Base-by-base conservation (phyloP, 176 grass and related monocot genomes). In the Oryza coarctata region DNA sequence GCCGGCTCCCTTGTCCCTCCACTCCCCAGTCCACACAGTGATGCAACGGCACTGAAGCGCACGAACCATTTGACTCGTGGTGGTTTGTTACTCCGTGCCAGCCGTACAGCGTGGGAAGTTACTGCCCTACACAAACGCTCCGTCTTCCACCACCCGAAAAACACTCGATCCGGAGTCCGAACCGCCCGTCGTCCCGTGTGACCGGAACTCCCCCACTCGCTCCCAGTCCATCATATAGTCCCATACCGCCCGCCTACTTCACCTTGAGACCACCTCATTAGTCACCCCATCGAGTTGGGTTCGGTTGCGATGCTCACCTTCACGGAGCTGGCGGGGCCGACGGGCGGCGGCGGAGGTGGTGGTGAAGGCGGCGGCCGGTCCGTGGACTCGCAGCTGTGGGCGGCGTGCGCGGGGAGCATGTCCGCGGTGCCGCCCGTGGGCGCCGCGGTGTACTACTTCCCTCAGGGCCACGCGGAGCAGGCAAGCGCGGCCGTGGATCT, bases 391-490 rank as follows among this genome's bases (percentile, higher is more conserved):
- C 89, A 96, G 80, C 97, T 99, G 18, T 99, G 97, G 97, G 85
- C 87, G 61, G 93, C 97, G 23, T 95, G 97, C 83, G 97, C 97
- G 25, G 97, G 97, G 1, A 80, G 87, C 83, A 87, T 96, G 97
- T 86, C 91, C 88, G 68, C 91, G 90, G 84, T 99, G 23, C 91
- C 91, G 23, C 84, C 85, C n/a, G 97, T 94, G 22, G 87, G 94
- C 80, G 89, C 91, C 36, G 92, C 72, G 39, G 87, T 99, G 9
- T 94, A 94, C 87, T 99, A 95, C 93, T 99, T 96, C 84, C 97
- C 93, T 38, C 97, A 99, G 89, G 97, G 97, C 73, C 94, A 99
- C 87, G 91, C 90, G 9, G 97, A 99, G 97, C 93, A 99, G 55
- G 91, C 96, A 14, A 39, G 52, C 69, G 89, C 29, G 27, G 17